These are phyloP conservation scores for Ceratocystis variospora DNA, from an alignment of 2,329 filamentous ascomycete genomes.

Conservation along the genomic window DNA sequence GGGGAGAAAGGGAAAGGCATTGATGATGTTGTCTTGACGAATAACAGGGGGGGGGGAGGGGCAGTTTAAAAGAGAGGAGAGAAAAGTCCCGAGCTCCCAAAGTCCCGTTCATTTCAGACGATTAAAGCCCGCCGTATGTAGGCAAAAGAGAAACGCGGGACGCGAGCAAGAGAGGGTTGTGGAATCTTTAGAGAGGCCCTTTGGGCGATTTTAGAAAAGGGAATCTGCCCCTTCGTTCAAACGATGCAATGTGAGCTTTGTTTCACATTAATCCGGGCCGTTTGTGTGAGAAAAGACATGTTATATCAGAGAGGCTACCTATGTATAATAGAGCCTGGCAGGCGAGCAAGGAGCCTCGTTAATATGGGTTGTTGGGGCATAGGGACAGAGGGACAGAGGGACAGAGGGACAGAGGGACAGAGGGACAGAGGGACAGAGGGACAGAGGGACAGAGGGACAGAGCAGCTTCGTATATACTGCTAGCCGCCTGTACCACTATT, in stretches of 20 bases:
- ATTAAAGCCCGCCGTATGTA: neutral
- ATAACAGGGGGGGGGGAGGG: neutral
- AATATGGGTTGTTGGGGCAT: neutral
- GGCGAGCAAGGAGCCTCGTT: no score
- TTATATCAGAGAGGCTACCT: no score
- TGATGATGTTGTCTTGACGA: neutral
- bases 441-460: neutral
- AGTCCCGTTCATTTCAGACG: neutral
- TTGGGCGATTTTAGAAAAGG: no score
- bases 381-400: no score
- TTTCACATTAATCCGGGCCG: neutral
- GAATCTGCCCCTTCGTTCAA: neutral
- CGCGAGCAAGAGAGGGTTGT: neutral
- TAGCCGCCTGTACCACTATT: slow-evolving; percentile 5
- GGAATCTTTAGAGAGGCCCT: neutral
- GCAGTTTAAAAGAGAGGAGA: neutral
- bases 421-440: no score
- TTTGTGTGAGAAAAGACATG: neutral
- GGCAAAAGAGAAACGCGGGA: neutral
- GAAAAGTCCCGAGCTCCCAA: neutral
- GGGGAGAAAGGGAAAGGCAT: neutral
- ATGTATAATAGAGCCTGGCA: no score
- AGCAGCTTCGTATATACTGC: neutral
- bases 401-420: no score
- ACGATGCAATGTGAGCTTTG: slow-evolving; percentile 1